Conservation (phyloP, 345 rosid species). For the Xanthoceras sorbifolium region DNA sequence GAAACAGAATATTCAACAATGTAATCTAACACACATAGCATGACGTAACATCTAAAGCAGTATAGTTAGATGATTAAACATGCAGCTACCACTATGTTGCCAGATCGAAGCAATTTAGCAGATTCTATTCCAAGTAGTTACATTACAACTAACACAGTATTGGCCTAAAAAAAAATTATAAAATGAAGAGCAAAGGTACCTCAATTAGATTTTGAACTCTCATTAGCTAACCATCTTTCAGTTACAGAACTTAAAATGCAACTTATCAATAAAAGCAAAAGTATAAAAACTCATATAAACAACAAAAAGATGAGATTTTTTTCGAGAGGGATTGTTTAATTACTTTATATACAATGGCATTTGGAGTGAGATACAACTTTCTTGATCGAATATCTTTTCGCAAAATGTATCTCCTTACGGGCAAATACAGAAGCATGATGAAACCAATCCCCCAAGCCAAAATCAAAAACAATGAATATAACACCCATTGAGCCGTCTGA, state of each 20-base stretch:
- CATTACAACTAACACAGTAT: not conserved
- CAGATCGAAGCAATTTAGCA: not conserved
- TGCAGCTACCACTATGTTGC: not conserved
- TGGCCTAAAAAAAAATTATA: no score
- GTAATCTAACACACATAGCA: constrained; percentile 4
- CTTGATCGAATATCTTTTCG: constrained; percentile 60
- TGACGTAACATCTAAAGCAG: not conserved
- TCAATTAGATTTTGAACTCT: not conserved
- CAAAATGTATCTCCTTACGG: constrained; percentile 55
- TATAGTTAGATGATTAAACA: not conserved
- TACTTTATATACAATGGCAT: constrained; percentile 69
- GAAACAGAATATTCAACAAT: not conserved
- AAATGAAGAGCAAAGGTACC: no score
- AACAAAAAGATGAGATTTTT: not conserved
- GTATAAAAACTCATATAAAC: not conserved
- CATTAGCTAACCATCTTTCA: not conserved
- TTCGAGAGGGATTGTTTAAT: not conserved
- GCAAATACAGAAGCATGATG: constrained; percentile 65
- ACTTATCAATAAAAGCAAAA: not conserved
- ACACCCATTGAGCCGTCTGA: constrained; percentile 60
- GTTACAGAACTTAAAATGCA: not conserved
- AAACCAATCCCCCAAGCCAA: constrained; percentile 72
- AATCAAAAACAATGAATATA: constrained; percentile 54
- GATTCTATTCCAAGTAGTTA: not conserved
- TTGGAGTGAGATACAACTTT: constrained; percentile 63